A percentile compares a stretch with the other conserved stretches of the same genome.
These are phyloP conservation scores for Rugonectria rugulosa DNA, from an alignment of 2,329 filamentous ascomycete genomes.

Conservation along the genomic window DNA sequence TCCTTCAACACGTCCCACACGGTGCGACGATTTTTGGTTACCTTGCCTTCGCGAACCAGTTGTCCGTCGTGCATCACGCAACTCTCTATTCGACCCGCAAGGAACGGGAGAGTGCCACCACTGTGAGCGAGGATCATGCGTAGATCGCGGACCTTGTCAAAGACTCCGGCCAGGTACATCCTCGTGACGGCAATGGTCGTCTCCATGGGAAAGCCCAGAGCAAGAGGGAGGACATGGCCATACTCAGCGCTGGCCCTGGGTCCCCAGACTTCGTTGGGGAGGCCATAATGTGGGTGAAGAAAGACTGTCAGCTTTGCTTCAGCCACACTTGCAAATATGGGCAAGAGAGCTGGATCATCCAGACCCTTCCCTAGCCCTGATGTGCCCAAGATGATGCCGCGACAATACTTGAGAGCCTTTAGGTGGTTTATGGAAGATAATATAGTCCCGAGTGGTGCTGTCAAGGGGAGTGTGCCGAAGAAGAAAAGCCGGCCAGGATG, in stretches of 20 bases:
- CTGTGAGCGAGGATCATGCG: conserved; percentile 85
- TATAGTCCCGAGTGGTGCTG: conserved; percentile 68
- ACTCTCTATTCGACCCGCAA: conserved; percentile 87
- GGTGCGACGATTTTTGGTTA: conserved; percentile 55
- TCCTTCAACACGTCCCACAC: conserved; percentile 66
- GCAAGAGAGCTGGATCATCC: conserved; percentile 77
- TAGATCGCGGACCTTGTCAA: conserved; percentile 75
- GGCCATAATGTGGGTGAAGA: conserved; percentile 90
- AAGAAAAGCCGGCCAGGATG: conserved; percentile 77
- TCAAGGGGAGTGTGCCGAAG: conserved; percentile 83
- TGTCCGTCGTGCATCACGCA: conserved; percentile 85
- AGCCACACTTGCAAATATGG: conserved; percentile 75
- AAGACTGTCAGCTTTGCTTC: conserved; percentile 74
- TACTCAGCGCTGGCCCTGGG: conserved; percentile 72
- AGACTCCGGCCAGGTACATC: conserved; percentile 88
- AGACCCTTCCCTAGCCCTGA: conserved; percentile 80
- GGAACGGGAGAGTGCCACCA: conserved; percentile 86
- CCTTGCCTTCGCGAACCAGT: conserved; percentile 69
- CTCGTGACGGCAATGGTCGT: conserved; percentile 89
- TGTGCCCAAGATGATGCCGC: conserved; percentile 90
- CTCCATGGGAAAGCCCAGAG: conserved; percentile 88
- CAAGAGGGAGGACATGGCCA: conserved; percentile 86
- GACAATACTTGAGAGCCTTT: conserved; percentile 68
- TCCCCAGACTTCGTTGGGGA: conserved; percentile 82
- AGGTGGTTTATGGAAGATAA: conserved; percentile 72